Percentiles rank a stretch among this genome's conserved stretches.
These are phyloP conservation scores for Gardenia jasminoides DNA, from an alignment of 257 asterid species.

Conservation along the genomic window DNA sequence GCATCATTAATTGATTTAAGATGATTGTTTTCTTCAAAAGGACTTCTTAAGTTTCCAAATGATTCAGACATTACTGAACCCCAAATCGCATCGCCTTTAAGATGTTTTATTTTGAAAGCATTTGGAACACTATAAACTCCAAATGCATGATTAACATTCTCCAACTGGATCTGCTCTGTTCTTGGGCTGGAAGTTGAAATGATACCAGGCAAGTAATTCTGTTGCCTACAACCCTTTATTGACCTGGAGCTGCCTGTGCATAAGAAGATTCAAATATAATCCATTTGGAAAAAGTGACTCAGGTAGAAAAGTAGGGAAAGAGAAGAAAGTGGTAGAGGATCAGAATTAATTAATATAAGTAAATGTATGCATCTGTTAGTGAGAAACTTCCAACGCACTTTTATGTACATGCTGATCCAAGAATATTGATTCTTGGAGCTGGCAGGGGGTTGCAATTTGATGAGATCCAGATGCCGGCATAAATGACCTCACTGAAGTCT, in stretches of 20 bases:
- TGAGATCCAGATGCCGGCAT: slow-evolving; percentile 15
- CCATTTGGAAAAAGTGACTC: slow-evolving; percentile 14
- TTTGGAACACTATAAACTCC: slow-evolving; percentile 31
- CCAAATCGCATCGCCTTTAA: slow-evolving; percentile 19
- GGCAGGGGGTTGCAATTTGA: background rate
- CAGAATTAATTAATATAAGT: background rate
- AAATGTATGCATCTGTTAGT: background rate
- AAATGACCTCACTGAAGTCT: slow-evolving; percentile 28
- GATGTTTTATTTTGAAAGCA: slow-evolving; percentile 24
- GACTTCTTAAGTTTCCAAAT: slow-evolving; percentile 26
- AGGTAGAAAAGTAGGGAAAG: slow-evolving; percentile 6
- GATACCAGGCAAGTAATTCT: slow-evolving; percentile 21
- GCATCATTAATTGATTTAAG: slow-evolving; percentile 22
- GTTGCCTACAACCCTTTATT: slow-evolving; percentile 29
- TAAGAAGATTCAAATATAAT: slow-evolving; percentile 12
- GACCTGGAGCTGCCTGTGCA: slow-evolving; percentile 33
- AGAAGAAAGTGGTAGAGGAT: slow-evolving; percentile 7
- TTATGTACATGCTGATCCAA: slow-evolving; percentile 16
- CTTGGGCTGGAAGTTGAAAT: slow-evolving; percentile 26
- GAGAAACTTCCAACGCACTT: slow-evolving; percentile 11
- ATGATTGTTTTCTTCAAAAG: slow-evolving; percentile 21
- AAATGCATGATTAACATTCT: slow-evolving; percentile 22
- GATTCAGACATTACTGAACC: slow-evolving; percentile 22
- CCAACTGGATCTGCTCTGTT: slow-evolving; percentile 31
- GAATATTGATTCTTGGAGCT: slow-evolving; percentile 6